Evolutionary conservation across 2,329 filamentous ascomycete species (phyloP).

Genomic region (Phaeoacremonium minimum): DNA sequence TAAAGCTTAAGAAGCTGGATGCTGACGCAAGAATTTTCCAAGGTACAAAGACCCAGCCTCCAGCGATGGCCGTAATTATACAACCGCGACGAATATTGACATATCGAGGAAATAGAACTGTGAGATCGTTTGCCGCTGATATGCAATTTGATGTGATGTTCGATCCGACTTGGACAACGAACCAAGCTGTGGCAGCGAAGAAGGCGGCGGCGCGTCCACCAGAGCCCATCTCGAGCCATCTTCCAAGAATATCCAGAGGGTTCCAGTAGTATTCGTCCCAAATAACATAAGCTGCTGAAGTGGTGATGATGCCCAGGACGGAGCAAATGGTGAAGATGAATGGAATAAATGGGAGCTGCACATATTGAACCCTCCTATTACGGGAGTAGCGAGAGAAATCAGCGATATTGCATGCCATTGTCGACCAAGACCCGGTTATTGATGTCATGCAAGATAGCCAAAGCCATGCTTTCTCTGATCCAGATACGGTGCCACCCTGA

Average conservation of each 20-base stretch:
- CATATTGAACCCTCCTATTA: neutral
- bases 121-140: conserved; percentile 38
- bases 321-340: conserved; percentile 28
- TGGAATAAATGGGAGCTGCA: conserved; percentile 20
- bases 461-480: conserved; percentile 20
- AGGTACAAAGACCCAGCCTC: conserved; percentile 46
- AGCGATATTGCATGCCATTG: neutral
- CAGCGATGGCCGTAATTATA: conserved; percentile 38
- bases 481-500: conserved; percentile 35
- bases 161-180: conserved; percentile 38
- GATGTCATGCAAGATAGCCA: conserved; percentile 17
- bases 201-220: conserved; percentile 30
- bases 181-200: conserved; percentile 38
- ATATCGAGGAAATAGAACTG: conserved; percentile 35
- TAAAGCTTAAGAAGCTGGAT: conserved; percentile 39
- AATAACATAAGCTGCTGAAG: conserved; percentile 34
- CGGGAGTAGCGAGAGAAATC: conserved; percentile 4
- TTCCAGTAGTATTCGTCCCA: conserved; percentile 28
- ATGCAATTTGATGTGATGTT: conserved; percentile 41
- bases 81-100: conserved; percentile 44
- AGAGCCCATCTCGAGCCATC: conserved; percentile 12
- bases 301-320: conserved; percentile 36
- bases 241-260: neutral
- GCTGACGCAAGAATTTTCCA: conserved; percentile 51
- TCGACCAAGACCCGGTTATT: conserved; percentile 1